Percentiles rank a stretch among this genome's conserved stretches.
Evolutionary conservation across 805 yeast species (phyloP).

Genomic region (Lachancea waltii): DNA sequence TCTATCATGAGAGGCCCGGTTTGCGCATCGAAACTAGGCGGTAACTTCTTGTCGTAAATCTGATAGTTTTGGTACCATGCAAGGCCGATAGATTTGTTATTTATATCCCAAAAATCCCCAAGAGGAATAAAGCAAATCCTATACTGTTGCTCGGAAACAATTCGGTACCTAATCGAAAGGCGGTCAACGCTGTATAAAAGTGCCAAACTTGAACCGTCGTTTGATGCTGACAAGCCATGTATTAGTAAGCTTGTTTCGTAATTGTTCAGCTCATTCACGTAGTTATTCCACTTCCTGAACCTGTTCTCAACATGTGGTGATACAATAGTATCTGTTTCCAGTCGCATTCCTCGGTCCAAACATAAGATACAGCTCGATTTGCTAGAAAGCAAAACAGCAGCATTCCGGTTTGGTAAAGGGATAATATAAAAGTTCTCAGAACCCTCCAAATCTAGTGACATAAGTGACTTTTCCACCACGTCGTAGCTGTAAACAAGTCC

Average conservation of each 20-base stretch:
- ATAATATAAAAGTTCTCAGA: conserved; percentile 19
- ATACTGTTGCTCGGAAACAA: conserved; percentile 24
- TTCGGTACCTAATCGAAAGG: conserved; percentile 25
- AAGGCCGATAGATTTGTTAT: conserved; percentile 22
- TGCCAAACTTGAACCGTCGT: conserved; percentile 28
- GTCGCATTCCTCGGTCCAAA: conserved; percentile 8
- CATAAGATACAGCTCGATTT: conserved; percentile 15
- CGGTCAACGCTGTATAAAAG: conserved; percentile 25
- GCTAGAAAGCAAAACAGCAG: conserved; percentile 18
- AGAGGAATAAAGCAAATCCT: conserved; percentile 26
- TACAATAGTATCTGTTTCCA: conserved; percentile 17
- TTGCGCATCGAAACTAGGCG: conserved; percentile 10
- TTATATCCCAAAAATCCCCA: conserved; percentile 23
- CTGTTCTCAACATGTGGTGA: conserved; percentile 25
- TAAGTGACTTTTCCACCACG: conserved; percentile 3
- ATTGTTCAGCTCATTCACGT: conserved; percentile 22
- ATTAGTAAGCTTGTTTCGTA: conserved; percentile 25
- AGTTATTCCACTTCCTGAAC: conserved; percentile 25
- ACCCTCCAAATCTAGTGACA: conserved; percentile 8
- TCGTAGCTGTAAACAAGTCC: conserved; percentile 15
- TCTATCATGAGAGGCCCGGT: conserved; percentile 7
- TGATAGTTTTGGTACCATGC: conserved; percentile 33
- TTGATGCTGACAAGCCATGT: conserved; percentile 25
- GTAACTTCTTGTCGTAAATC: conserved; percentile 21
- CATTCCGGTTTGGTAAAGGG: conserved; percentile 11